Percentiles rank a stretch among this genome's conserved stretches.
These are phyloP conservation scores for Mycena rosella DNA, from an alignment of 768 basidiomycete genomes.

Conservation along the genomic window DNA sequence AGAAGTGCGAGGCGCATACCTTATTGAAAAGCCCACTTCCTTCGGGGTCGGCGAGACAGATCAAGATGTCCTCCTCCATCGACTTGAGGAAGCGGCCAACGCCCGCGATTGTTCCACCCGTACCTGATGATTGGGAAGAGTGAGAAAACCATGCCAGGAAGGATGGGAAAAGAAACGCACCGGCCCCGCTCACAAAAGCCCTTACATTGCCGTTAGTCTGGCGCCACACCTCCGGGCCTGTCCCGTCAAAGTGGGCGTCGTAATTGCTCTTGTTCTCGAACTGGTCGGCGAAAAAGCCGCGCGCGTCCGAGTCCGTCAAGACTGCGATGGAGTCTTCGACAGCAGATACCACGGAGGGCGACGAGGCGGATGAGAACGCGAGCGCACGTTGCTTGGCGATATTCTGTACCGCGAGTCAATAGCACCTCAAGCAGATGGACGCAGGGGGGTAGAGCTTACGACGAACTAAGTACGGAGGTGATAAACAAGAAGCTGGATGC, in stretches of 20 bases:
- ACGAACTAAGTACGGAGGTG: conserved; percentile 63
- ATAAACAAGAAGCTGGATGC: conserved; percentile 1
- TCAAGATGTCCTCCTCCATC: conserved; percentile 70
- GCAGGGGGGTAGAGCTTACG: conserved; percentile 52
- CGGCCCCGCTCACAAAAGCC: conserved; percentile 93
- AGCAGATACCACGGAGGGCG: conserved; percentile 65
- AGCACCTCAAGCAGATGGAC: conserved; percentile 1
- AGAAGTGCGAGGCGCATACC: conserved; percentile 50
- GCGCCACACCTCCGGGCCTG: conserved; percentile 95
- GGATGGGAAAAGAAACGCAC: conserved; percentile 47
- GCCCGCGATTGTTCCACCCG: conserved; percentile 95
- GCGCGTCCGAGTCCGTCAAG: conserved; percentile 51
- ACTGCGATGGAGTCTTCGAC: conserved; percentile 61
- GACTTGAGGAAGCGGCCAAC: conserved; percentile 84
- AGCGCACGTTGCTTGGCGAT: conserved; percentile 85
- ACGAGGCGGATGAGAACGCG: conserved; percentile 69
- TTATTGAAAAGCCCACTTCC: conserved; percentile 97
- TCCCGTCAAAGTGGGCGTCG: conserved; percentile 88
- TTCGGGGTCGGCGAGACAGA: conserved; percentile 91
- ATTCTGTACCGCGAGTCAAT: conserved; percentile 66
- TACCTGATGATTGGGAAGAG: conserved; percentile 63
- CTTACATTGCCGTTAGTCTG: conserved; percentile 88
- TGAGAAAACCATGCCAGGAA: neutral
- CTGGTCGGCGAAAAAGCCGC: conserved; percentile 95
- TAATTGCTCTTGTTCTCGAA: conserved; percentile 97